Evolutionary conservation across 1,139 yeast genomes (phyloP).

Genomic region (Suhomyces atakaporum): DNA sequence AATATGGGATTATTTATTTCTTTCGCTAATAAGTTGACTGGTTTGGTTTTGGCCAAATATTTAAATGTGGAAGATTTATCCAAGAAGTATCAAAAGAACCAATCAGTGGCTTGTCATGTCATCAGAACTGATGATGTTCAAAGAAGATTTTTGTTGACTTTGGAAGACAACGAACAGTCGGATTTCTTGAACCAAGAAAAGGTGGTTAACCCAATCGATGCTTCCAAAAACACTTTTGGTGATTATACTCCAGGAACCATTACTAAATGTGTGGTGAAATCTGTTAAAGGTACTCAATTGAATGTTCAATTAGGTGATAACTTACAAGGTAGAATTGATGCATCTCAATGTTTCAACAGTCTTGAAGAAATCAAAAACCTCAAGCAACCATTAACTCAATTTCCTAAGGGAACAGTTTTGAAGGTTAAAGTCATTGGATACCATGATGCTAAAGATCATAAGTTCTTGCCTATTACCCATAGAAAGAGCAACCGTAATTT

Average conservation of each 20-base stretch:
- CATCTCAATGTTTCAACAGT: conserved; percentile 65
- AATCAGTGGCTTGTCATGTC: conserved; percentile 68
- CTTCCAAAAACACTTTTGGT: conserved; percentile 42
- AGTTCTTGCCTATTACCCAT: conserved; percentile 69
- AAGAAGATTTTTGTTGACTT: conserved; percentile 66
- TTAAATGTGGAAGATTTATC: conserved; percentile 62
- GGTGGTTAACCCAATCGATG: conserved; percentile 62
- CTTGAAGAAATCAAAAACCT: conserved; percentile 58
- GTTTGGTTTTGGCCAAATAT: conserved; percentile 78
- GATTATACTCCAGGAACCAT: conserved; percentile 62
- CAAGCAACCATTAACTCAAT: conserved; percentile 60
- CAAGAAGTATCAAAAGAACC: conserved; percentile 58
- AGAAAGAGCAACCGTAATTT: conserved; percentile 53
- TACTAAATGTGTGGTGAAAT: conserved; percentile 61
- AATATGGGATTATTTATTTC: conserved; percentile 79
- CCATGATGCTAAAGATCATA: conserved; percentile 73
- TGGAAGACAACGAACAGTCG: conserved; percentile 37
- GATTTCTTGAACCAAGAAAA: conserved; percentile 26
- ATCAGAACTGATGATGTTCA: conserved; percentile 67
- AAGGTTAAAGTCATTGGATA: conserved; percentile 73
- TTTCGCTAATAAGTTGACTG: conserved; percentile 79
- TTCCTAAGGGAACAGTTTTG: conserved; percentile 58
- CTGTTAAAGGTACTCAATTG: conserved; percentile 73
- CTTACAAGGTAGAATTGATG: conserved; percentile 77
- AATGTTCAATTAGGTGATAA: conserved; percentile 78